Conservation (phyloP, 192 early-diverging fungal genomes). For the Irineochytrium annulatum region DNA sequence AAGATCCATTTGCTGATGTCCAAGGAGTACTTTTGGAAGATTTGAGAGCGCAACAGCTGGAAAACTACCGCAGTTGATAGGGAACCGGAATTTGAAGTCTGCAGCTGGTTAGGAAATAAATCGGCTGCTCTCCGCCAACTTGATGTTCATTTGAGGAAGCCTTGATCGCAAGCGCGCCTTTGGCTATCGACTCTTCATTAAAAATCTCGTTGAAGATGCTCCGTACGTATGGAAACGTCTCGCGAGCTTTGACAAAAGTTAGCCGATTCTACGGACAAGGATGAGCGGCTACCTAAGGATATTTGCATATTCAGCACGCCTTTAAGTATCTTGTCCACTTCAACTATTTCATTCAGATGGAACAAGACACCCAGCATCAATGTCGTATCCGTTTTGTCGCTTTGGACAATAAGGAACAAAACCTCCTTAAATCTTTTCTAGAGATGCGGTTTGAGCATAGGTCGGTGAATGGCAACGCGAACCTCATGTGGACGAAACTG, state of each 20-base stretch:
- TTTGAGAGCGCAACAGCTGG: slow-evolving; percentile 19
- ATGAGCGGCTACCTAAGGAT: background rate
- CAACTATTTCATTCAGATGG: slow-evolving; percentile 19
- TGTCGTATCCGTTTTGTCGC: slow-evolving; percentile 12
- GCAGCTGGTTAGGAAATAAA: background rate
- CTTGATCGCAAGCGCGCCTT: slow-evolving; percentile 3
- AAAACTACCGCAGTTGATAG: slow-evolving; percentile 12
- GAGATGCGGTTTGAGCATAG: background rate
- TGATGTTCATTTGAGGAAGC: background rate
- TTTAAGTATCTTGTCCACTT: slow-evolving; percentile 9
- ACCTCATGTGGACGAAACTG: background rate
- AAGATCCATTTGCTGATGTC: slow-evolving; percentile 23
- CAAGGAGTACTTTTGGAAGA: slow-evolving; percentile 2
- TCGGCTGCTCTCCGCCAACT: background rate
- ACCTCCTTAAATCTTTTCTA: slow-evolving; percentile 13
- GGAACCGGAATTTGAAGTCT: background rate
- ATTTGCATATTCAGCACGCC: slow-evolving; percentile 6
- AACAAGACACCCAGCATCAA: slow-evolving; percentile 23
- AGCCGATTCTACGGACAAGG: background rate
- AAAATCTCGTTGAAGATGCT: slow-evolving; percentile 12
- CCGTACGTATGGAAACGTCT: slow-evolving; percentile 6
- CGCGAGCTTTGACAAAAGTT: slow-evolving; percentile 1
- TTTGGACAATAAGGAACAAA: slow-evolving; percentile 1
- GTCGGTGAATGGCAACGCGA: background rate
- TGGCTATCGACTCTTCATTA: slow-evolving; percentile 16